These are phyloP conservation scores for Pichia nanzhaoensis DNA, from an alignment of 805 yeast species.

Conservation along the genomic window DNA sequence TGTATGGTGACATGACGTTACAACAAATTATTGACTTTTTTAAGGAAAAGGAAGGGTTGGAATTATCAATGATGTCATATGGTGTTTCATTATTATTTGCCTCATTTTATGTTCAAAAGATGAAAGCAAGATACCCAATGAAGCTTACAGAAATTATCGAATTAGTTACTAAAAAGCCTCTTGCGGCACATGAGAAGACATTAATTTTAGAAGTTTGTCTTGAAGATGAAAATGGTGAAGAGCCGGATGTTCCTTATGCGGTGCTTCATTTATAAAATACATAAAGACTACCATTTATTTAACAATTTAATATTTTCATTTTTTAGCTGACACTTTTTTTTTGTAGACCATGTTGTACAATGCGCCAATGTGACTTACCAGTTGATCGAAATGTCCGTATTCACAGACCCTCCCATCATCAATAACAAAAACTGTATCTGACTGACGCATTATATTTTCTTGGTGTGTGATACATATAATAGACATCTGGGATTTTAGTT, in stretches of 20 bases:
- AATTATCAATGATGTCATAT: constrained; percentile 84
- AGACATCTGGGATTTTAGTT: constrained; percentile 28
- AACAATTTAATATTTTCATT: too few species aligned
- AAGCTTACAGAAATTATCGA: constrained; percentile 72
- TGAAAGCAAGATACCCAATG: constrained; percentile 66
- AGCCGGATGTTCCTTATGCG: constrained; percentile 89
- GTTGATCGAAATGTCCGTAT: constrained; percentile 30
- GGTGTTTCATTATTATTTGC: constrained; percentile 89
- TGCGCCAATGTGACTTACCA: constrained; percentile 11
- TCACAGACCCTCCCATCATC: constrained; percentile 44
- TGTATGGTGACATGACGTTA: constrained; percentile 63
- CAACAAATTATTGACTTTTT: constrained; percentile 38
- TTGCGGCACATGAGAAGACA: constrained; percentile 66
- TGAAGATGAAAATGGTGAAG: constrained; percentile 89
- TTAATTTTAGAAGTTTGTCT: constrained; percentile 86
- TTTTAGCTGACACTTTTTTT: neutral
- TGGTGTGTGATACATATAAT: constrained; percentile 72
- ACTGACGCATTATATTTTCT: constrained; percentile 52
- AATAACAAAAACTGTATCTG: constrained; percentile 45
- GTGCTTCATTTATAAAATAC: constrained; percentile 43
- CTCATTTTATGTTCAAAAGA: constrained; percentile 86
- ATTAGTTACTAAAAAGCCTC: constrained; percentile 75
- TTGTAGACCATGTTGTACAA: constrained; percentile 10
- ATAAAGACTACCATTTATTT: neutral
- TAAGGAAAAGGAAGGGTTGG: constrained; percentile 75